These are phyloP conservation scores for Delitschia confertaspora DNA, from an alignment of 495 filamentous ascomycete species.

Conservation along the genomic window DNA sequence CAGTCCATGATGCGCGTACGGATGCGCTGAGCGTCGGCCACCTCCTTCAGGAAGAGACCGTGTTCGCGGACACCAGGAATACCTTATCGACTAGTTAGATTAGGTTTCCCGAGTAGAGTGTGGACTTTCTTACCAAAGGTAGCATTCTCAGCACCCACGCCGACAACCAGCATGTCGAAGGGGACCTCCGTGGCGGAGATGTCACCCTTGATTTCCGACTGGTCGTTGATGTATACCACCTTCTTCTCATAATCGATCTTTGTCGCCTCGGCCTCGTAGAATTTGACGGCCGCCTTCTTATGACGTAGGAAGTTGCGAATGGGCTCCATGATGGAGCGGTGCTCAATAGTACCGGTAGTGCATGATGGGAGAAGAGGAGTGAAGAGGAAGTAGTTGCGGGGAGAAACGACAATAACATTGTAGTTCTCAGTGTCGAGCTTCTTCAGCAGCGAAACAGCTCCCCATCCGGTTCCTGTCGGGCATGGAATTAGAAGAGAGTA, in stretches of 20 bases:
- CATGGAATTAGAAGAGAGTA: slow-evolving; percentile 2
- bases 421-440: slow-evolving; percentile 97
- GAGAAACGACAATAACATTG: slow-evolving; percentile 93
- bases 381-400: slow-evolving; percentile 99
- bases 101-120: background rate
- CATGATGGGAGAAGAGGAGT: slow-evolving; percentile 94
- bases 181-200: slow-evolving; percentile 77
- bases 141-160: slow-evolving; percentile 95
- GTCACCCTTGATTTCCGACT: slow-evolving; percentile 85
- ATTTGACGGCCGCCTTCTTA: slow-evolving; percentile 85
- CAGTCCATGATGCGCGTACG: slow-evolving; percentile 99
- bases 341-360: slow-evolving; percentile 94
- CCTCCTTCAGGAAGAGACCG: slow-evolving; percentile 98
- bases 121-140: slow-evolving; percentile 65
- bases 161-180: slow-evolving; percentile 96
- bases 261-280: slow-evolving; percentile 95
- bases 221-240: slow-evolving; percentile 78
- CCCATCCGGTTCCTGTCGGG: slow-evolving; percentile 81
- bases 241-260: slow-evolving; percentile 92
- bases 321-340: slow-evolving; percentile 99
- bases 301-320: slow-evolving; percentile 87
- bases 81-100: slow-evolving; percentile 37
- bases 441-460: slow-evolving; percentile 92
- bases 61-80: slow-evolving; percentile 92
- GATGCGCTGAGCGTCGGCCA: slow-evolving; percentile 87